Evolutionary conservation across 768 basidiomycete species (phyloP).

Genomic region (Mycena epipterygia): DNA sequence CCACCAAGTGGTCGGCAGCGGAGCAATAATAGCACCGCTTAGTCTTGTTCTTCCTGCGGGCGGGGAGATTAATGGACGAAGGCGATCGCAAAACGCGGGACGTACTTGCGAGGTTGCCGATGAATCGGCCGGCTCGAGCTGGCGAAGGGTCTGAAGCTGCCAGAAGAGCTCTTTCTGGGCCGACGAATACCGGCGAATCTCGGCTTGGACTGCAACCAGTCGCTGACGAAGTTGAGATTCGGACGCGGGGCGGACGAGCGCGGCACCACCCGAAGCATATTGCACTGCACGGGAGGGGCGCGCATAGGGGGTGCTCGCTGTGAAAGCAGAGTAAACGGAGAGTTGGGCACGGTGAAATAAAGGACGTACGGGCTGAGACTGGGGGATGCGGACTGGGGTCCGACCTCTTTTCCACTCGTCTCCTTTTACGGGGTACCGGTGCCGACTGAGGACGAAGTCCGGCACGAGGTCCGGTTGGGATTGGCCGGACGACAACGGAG

Average conservation of each 20-base stretch:
- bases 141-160: neutral
- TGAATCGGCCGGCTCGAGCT: neutral
- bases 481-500: neutral
- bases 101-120: neutral
- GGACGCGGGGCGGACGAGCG: neutral
- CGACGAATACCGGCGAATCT: neutral
- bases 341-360: neutral
- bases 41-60: neutral
- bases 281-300: neutral
- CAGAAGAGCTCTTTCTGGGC: constrained; percentile 4
- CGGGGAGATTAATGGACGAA: neutral
- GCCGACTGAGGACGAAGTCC: neutral
- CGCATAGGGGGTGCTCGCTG: neutral
- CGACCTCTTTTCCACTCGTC: neutral
- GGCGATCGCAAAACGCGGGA: too few relatives aligned
- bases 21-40: neutral
- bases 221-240: neutral
- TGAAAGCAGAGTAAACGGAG: too few relatives aligned
- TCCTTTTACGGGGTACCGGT: neutral
- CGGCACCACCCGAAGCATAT: neutral
- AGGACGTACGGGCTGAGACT: neutral
- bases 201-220: neutral
- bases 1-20: neutral
- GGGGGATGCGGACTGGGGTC: neutral
- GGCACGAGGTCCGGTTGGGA: neutral